Evolutionary conservation across 2,329 filamentous ascomycete species (phyloP), one percentile per base, ranked within the genome.

Genomic region (Helotiales sp.): DNA sequence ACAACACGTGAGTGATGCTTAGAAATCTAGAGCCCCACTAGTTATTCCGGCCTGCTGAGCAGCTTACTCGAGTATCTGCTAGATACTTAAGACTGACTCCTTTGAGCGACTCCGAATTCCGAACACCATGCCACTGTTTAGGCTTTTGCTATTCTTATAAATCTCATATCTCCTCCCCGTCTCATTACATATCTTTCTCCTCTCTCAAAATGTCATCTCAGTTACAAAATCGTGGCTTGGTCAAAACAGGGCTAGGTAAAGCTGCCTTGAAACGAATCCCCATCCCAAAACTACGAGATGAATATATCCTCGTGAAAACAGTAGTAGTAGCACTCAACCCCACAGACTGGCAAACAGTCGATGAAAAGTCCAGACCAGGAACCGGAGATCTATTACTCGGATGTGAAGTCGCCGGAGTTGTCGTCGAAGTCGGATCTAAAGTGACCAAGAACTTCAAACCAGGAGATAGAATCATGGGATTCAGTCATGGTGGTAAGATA

Each of bases 311-410:
- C 1, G 60, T 69, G 2, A 67, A 63, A 46, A 65, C 61, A 2
- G 44, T 65, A 1, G 66, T 65, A 27, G 63, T 70, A 22, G 67
- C 67, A n/a, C 46, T 70, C 10, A 69, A 69, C 58, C 68, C 67
- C 4, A 63, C 65, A 2, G 66, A 69, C 40, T 69, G 66, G 65
- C 62, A 68, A 48, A 63, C 59, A 10, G 34, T 66, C 10, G 63
- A 67, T 40, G 62, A 67, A 19, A n/a, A 29, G 13, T 44, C 59
- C 34, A 53, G 40, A 4, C 31, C 58, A 9, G 62, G 54, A 4
- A 49, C 53, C 12, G 40, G 34, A 13, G 49, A 54, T n/a, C 34
- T 52, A 1, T 25, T 65, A 12, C 29, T 65, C 0, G 66, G 64
- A 2, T 62, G 58, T 53, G 64, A 67, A 52, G 54, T 40, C 10